phyloP scores from a whole-genome alignment of 176 grass and related monocot genomes.

The Aegilops sharonensis region DNA sequence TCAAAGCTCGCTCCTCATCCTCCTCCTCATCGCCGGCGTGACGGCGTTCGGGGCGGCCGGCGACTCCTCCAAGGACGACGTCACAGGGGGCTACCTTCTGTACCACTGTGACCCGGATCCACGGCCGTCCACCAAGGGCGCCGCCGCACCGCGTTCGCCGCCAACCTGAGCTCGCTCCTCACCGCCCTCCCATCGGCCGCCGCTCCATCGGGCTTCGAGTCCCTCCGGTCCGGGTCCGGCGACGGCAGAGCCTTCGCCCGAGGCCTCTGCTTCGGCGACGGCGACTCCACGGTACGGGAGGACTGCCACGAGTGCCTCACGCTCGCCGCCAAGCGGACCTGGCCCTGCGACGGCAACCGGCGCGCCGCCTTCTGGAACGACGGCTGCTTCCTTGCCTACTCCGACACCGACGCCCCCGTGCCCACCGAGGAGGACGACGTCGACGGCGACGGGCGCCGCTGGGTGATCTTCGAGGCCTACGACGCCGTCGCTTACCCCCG shows the following conservation, averaged over 20 bases:
- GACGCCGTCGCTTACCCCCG: not conserved
- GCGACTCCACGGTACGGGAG: not conserved
- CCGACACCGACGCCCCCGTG: not conserved
- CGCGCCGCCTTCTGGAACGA: not conserved
- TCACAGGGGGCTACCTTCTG: not conserved
- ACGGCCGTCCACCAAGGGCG: not conserved
- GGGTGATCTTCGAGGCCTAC: too few relatives aligned
- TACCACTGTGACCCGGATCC: not conserved
- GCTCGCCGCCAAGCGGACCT: not conserved
- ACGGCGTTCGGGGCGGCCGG: not conserved
- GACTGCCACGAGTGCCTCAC: constrained; percentile 5
- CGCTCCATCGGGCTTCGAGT: not conserved
- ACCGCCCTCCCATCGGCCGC: not conserved
- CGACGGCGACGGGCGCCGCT: not conserved
- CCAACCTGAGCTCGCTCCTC: not conserved
- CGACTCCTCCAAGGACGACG: not conserved
- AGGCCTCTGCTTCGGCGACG: not conserved
- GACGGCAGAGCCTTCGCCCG: not conserved
- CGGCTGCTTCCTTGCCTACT: not conserved
- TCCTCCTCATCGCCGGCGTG: not conserved
- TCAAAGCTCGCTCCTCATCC: not conserved
- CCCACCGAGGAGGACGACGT: not conserved
- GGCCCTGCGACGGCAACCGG: not conserved
- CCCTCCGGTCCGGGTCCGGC: not conserved
- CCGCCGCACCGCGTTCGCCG: not conserved